phyloP scores from a whole-genome alignment of 2,329 filamentous ascomycete species.

The Stemphylium beticola region DNA sequence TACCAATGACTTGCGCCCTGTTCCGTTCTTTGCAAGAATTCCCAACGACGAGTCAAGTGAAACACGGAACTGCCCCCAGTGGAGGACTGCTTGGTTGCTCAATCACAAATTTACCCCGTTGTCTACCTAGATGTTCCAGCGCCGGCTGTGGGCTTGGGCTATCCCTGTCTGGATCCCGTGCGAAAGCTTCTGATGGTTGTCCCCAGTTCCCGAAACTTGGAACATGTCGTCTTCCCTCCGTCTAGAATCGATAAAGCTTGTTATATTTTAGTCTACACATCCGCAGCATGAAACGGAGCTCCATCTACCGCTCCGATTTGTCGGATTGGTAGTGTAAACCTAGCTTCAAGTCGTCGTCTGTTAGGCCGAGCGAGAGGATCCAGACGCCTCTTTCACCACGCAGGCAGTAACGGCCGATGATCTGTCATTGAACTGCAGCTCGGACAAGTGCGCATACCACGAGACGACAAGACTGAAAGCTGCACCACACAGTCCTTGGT shows the following conservation, averaged over 20 bases:
- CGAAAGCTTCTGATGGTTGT: constrained; percentile 13
- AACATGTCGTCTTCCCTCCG: constrained; percentile 13
- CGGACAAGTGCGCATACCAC: neutral
- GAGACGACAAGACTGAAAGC: constrained; percentile 2
- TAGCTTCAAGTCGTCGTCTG: constrained; percentile 6
- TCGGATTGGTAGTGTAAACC: constrained; percentile 10
- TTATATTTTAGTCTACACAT: constrained; percentile 27
- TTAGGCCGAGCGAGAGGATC: constrained; percentile 1
- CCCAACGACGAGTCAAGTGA: constrained; percentile 9
- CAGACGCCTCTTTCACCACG: neutral
- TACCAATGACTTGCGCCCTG: constrained; percentile 10
- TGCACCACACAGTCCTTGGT: constrained; percentile 1
- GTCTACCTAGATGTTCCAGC: constrained; percentile 5
- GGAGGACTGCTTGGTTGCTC: neutral
- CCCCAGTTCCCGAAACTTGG: constrained; percentile 23
- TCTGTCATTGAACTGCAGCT: constrained; percentile 10
- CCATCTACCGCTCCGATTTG: constrained; percentile 16
- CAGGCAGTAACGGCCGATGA: neutral
- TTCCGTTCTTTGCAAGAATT: constrained; percentile 5
- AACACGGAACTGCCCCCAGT: constrained; percentile 1
- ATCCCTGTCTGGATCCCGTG: constrained; percentile 7
- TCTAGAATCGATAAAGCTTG: constrained; percentile 41
- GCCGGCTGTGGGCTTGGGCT: constrained; percentile 13
- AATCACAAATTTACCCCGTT: constrained; percentile 6
- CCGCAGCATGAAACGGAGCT: constrained; percentile 26